A percentile compares a stretch with the other conserved stretches of the same genome.
These are phyloP conservation scores for Sonneratia alba DNA, from an alignment of 345 rosid species.

Conservation along the genomic window DNA sequence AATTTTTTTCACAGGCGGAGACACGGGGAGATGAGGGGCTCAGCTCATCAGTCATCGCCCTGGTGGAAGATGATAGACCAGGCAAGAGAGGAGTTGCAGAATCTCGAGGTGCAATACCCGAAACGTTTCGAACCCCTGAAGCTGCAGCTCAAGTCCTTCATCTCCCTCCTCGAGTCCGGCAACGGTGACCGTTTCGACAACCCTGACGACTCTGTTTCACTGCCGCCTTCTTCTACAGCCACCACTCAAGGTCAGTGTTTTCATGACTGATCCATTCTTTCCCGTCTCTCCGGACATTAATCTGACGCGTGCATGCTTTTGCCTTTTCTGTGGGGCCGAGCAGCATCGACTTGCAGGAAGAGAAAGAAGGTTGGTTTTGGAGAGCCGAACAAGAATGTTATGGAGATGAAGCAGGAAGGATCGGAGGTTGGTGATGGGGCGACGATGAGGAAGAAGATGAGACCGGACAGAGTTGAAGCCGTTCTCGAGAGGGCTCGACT, in stretches of 20 bases:
- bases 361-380: not conserved
- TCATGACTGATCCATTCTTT: no score
- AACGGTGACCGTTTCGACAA: not conserved
- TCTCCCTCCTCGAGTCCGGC: conserved; percentile 25
- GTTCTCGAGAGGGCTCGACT: conserved; percentile 16
- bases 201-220: not conserved
- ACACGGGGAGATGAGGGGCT: no score
- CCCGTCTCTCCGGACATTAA: no score
- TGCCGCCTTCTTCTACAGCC: conserved; percentile 12
- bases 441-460: not conserved
- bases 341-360: conserved; percentile 18
- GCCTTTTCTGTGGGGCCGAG: not conserved
- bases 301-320: no score
- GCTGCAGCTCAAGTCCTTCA: conserved; percentile 36
- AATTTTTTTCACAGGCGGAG: no score
- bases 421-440: not conserved
- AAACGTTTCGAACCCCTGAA: conserved; percentile 31
- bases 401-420: no score
- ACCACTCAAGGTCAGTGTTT: conserved; percentile 32
- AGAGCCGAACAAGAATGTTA: no score
- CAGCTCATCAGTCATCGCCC: no score
- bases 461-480: conserved; percentile 16
- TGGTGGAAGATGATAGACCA: conserved; percentile 26
- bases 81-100: conserved; percentile 36
- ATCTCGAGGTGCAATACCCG: conserved; percentile 33